These are phyloP conservation scores for Pleurotus pulmonarius DNA, from an alignment of 768 basidiomycete genomes.

Conservation along the genomic window DNA sequence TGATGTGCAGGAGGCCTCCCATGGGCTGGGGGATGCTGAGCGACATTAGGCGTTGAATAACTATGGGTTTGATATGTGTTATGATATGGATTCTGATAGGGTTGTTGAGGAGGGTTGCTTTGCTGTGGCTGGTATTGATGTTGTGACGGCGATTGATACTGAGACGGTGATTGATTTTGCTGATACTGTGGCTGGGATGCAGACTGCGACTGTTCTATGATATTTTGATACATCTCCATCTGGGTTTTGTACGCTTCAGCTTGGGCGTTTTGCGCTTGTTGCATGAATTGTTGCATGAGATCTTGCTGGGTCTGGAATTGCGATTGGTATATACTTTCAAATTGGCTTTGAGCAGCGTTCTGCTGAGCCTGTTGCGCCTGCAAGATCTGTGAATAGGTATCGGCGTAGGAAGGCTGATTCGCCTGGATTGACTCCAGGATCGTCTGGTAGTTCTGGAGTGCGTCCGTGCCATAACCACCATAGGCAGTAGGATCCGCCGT, in stretches of 20 bases:
- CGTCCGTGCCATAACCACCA: neutral
- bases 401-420: neutral
- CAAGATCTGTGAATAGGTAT: neutral
- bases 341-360: neutral
- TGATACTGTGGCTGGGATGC: slow-evolving; percentile 10
- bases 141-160: slow-evolving; percentile 9
- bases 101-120: slow-evolving; percentile 8
- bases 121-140: slow-evolving; percentile 16
- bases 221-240: neutral
- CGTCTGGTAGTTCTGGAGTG: neutral
- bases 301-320: neutral
- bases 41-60: too few species aligned
- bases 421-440: neutral
- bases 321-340: neutral
- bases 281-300: neutral
- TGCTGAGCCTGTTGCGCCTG: slow-evolving; percentile 2
- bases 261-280: neutral
- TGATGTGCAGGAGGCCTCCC: too few species aligned
- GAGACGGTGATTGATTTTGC: slow-evolving; percentile 12
- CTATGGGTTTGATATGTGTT: too few species aligned
- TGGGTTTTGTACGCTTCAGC: neutral
- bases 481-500: neutral
- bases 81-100: slow-evolving; percentile 5
- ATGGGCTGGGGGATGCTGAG: too few species aligned
- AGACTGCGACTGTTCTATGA: neutral